Percentiles rank a stretch among this genome's conserved stretches.
These are phyloP conservation scores for Trifolium fragiferum DNA, from an alignment of 306 rosid genomes.

Conservation along the genomic window DNA sequence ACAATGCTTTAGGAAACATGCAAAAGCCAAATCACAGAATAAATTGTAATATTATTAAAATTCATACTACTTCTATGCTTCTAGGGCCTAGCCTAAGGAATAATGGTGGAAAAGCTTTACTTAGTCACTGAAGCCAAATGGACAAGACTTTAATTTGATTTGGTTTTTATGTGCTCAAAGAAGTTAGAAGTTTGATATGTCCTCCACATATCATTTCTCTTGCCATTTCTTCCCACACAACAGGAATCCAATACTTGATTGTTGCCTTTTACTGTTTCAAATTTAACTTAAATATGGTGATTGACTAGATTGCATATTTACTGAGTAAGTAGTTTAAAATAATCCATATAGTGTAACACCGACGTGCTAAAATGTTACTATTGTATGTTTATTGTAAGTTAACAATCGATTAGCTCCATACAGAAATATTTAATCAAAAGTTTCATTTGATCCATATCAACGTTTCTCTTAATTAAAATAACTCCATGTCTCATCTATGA, in stretches of 20 bases:
- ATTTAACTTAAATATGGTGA: not conserved
- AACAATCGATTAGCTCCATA: not conserved
- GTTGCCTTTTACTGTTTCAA: not conserved
- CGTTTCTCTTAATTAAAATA: not conserved
- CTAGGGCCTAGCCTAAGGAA: not conserved
- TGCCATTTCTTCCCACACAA: no score
- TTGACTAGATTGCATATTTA: not conserved
- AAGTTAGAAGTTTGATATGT: not conserved
- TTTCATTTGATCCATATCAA: not conserved
- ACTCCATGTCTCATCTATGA: conserved; percentile 12
- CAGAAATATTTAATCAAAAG: not conserved
- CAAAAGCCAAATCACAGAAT: conserved; percentile 1
- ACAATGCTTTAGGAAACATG: conserved; percentile 10
- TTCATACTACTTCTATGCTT: not conserved
- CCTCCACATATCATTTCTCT: not conserved
- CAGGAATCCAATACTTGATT: no score
- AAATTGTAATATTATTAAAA: not conserved
- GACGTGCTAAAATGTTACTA: not conserved
- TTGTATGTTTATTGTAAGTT: not conserved
- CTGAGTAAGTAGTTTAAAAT: conserved; percentile 2
- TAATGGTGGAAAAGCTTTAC: conserved; percentile 1
- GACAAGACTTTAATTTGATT: not conserved
- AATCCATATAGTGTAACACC: not conserved
- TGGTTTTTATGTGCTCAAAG: not conserved
- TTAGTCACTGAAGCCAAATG: not conserved